Percentiles rank a stretch among this genome's conserved stretches.
These are phyloP conservation scores for Boletus subparvulus DNA, from an alignment of 768 basidiomycete genomes.

Conservation along the genomic window DNA sequence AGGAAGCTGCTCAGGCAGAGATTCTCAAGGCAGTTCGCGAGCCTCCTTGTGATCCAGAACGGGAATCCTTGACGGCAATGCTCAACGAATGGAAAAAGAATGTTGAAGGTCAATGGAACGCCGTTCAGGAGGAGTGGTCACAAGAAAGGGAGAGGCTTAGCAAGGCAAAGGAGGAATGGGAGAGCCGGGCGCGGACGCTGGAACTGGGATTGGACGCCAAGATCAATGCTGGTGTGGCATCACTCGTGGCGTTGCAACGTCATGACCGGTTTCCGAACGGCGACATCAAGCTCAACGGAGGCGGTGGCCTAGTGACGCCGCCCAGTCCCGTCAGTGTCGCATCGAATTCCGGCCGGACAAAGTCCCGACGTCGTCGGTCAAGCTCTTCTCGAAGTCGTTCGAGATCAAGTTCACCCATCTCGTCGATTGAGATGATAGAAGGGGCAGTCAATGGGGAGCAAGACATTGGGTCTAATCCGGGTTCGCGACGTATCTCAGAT, in stretches of 20 bases:
- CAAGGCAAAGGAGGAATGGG: constrained; percentile 81
- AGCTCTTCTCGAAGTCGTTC: constrained; percentile 42
- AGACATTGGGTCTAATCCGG: constrained; percentile 14
- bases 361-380: constrained; percentile 43
- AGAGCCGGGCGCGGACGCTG: constrained; percentile 52
- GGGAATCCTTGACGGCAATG: constrained; percentile 52
- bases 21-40: constrained; percentile 36
- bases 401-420: constrained; percentile 35
- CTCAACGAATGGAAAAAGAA: constrained; percentile 72
- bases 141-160: constrained; percentile 74
- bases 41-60: constrained; percentile 38
- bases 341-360: constrained; percentile 52
- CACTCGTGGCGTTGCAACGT: constrained; percentile 34
- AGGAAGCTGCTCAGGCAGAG: constrained; percentile 36
- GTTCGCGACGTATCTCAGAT: constrained; percentile 28
- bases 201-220: constrained; percentile 54
- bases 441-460: constrained; percentile 22
- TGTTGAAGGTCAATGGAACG: constrained; percentile 78
- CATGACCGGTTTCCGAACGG: constrained; percentile 37
- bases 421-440: constrained; percentile 36
- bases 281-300: constrained; percentile 30
- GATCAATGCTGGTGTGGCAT: constrained; percentile 35
- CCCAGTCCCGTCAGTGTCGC: constrained; percentile 74
- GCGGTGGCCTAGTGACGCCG: constrained; percentile 66
- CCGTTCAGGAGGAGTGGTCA: constrained; percentile 79